Conservation (phyloP, 331 rosid genomes). For the Malus hybrid region DNA sequence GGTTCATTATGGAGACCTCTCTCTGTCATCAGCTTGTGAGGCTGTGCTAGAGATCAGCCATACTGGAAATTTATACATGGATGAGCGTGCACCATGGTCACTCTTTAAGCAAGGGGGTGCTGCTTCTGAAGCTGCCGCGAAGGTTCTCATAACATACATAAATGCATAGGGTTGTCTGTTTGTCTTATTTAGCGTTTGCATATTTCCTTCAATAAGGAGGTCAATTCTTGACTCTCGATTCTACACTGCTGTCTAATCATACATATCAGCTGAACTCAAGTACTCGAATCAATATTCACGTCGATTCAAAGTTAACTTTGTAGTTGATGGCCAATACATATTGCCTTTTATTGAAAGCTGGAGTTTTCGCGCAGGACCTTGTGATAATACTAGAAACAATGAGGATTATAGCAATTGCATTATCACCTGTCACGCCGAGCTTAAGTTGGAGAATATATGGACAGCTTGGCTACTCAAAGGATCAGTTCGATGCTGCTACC, state of each 20-base stretch:
- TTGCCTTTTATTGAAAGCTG: not conserved
- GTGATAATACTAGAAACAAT: constrained; percentile 77
- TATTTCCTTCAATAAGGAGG: not conserved
- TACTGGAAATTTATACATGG: constrained; percentile 80
- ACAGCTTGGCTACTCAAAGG: constrained; percentile 76
- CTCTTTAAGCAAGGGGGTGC: constrained; percentile 81
- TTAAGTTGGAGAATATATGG: constrained; percentile 78
- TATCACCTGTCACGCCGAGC: constrained; percentile 75
- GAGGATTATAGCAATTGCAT: constrained; percentile 74
- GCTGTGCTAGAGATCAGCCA: constrained; percentile 78
- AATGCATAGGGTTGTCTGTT: not conserved
- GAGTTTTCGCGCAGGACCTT: constrained; percentile 65
- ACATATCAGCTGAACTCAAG: not conserved
- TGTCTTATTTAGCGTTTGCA: not conserved
- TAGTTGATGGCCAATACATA: not conserved
- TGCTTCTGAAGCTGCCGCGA: constrained; percentile 77
- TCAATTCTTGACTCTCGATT: not conserved
- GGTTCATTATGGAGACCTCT: constrained; percentile 56
- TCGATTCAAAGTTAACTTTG: not conserved
- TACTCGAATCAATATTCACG: not conserved
- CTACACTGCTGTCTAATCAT: not conserved
- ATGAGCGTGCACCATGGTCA: constrained; percentile 90
- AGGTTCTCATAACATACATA: constrained; percentile 32
- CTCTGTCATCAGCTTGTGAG: constrained; percentile 84
- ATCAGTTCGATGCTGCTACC: constrained; percentile 67